These are phyloP conservation scores for Picea mariana DNA, from an alignment of 83 land plant species.

Conservation along the genomic window DNA sequence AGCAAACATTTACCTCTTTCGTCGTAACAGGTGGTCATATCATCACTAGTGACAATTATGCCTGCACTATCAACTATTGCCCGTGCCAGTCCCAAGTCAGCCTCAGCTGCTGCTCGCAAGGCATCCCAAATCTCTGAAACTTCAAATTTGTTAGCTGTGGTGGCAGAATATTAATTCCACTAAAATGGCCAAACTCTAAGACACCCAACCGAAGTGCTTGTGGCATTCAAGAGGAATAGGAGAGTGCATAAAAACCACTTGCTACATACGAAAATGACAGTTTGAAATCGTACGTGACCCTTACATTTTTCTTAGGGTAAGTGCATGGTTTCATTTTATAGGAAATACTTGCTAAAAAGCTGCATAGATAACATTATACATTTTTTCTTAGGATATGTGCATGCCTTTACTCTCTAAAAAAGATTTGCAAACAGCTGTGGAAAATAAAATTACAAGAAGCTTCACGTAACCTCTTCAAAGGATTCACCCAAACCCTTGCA, in stretches of 20 bases:
- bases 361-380: neutral
- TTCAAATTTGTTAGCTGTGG: neutral
- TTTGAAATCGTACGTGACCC: neutral
- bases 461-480: neutral
- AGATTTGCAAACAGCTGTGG: neutral
- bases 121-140: constrained; percentile 92
- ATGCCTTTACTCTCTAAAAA: neutral
- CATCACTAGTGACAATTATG: constrained; percentile 70
- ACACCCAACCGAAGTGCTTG: neutral
- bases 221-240: neutral
- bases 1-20: constrained; percentile 65
- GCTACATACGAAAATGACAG: neutral
- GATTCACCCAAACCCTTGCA: neutral
- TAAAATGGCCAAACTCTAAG: neutral
- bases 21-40: constrained; percentile 91
- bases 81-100: constrained; percentile 80
- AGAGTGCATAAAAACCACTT: neutral
- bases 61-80: constrained; percentile 87
- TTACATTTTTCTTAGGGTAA: neutral
- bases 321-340: neutral
- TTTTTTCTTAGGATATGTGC: neutral
- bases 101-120: constrained; percentile 87
- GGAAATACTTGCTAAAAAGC: neutral
- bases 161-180: neutral
- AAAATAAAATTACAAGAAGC: neutral